Percentiles rank a stretch among this genome's conserved stretches.
Evolutionary conservation across 176 grass and related monocot genomes (phyloP).

Genomic region (Sorghum bicolor): Sorghum_bicolor_NCBIv3 NC_012878.2:52951001-52951500

Average conservation of each 20-base stretch:
- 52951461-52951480: conserved; percentile 54
- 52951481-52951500: conserved; percentile 16
- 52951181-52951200: conserved; percentile 64
- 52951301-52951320: conserved; percentile 51
- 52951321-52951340: conserved; percentile 57
- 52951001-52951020: conserved; percentile 71
- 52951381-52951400: conserved; percentile 72
- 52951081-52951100: conserved; percentile 73
- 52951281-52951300: conserved; percentile 54
- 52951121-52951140: conserved; percentile 86
- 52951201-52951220: conserved; percentile 73
- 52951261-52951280: conserved; percentile 54
- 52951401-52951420: conserved; percentile 66
- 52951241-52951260: conserved; percentile 67
- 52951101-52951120: conserved; percentile 76
- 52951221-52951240: conserved; percentile 72
- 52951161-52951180: conserved; percentile 82
- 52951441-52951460: conserved; percentile 49
- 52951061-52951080: conserved; percentile 68
- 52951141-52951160: conserved; percentile 58
- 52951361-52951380: conserved; percentile 78
- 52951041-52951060: conserved; percentile 75
- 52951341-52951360: conserved; percentile 55
- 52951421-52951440: conserved; percentile 69
- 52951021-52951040: conserved; percentile 56